A percentile compares a stretch with the other conserved stretches of the same genome.
These are phyloP conservation scores for Yamadazyma aaseri DNA, from an alignment of 1,139 yeast genomes.

Conservation along the genomic window DNA sequence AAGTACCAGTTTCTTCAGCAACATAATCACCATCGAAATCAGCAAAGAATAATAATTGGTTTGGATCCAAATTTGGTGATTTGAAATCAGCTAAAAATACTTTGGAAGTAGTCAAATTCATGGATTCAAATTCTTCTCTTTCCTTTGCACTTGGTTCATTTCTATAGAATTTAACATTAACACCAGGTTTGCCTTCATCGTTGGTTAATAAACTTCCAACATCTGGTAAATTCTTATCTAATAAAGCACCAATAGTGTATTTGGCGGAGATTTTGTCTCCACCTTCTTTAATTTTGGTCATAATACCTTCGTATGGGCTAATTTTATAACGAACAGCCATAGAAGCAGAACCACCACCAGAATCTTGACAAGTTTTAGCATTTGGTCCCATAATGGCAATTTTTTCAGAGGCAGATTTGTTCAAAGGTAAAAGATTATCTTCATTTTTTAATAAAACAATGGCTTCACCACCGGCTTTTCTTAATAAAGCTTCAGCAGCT, in stretches of 20 bases:
- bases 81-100: constrained; percentile 50
- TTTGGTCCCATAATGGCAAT: constrained; percentile 42
- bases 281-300: constrained; percentile 23
- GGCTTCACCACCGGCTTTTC: constrained; percentile 51
- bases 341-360: constrained; percentile 41
- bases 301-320: constrained; percentile 35
- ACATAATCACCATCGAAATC: constrained; percentile 43
- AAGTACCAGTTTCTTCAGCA: constrained; percentile 48
- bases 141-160: constrained; percentile 33
- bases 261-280: constrained; percentile 18
- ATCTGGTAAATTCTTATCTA: constrained; percentile 32
- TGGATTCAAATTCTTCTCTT: constrained; percentile 37
- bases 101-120: constrained; percentile 30
- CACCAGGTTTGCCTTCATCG: constrained; percentile 40
- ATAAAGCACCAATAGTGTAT: constrained; percentile 32
- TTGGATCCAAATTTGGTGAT: constrained; percentile 24
- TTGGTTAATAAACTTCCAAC: constrained; percentile 20
- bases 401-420: constrained; percentile 22
- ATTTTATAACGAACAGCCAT: constrained; percentile 29
- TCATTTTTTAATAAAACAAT: constrained; percentile 56
- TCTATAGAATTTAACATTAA: constrained; percentile 33
- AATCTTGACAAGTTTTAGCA: constrained; percentile 31
- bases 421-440: constrained; percentile 38
- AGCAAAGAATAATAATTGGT: constrained; percentile 30
- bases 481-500: constrained; percentile 42